Conservation (phyloP, 2,329 filamentous ascomycete genomes). For the Calonectria pteridis region DNA sequence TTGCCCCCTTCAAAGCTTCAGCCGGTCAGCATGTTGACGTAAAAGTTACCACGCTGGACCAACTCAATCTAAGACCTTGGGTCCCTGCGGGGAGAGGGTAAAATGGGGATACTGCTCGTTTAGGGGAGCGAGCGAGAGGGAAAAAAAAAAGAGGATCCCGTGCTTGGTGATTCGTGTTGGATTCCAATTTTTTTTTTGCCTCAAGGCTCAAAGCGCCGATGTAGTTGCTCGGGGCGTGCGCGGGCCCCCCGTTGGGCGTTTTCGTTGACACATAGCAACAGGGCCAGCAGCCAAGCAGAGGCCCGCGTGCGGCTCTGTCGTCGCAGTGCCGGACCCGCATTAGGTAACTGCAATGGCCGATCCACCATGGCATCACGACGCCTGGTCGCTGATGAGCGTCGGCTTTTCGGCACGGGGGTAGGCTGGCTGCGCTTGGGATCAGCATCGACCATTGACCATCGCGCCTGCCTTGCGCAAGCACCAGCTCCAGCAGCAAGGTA, state of each 20-base stretch:
- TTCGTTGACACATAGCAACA: conserved; percentile 28
- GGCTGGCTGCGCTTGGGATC: neutral
- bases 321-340: conserved; percentile 25
- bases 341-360: conserved; percentile 23
- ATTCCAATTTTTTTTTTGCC: conserved; percentile 2
- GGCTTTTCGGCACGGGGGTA: neutral
- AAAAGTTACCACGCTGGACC: conserved; percentile 24
- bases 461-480: neutral
- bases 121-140: neutral
- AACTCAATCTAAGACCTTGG: conserved; percentile 26
- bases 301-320: conserved; percentile 22
- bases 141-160: neutral
- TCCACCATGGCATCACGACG: conserved; percentile 13
- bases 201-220: conserved; percentile 1
- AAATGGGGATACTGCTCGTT: neutral
- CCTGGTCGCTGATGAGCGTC: conserved; percentile 1
- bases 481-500: too few species aligned
- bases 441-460: neutral
- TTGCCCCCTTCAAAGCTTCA: neutral
- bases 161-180: neutral
- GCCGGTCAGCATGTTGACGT: conserved; percentile 26
- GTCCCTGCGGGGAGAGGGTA: conserved; percentile 18
- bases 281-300: conserved; percentile 24
- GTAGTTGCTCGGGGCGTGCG: conserved; percentile 7
- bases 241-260: conserved; percentile 14